phyloP scores from a whole-genome alignment of 192 early-diverging fungal genomes.

The Podila verticillata region DNA sequence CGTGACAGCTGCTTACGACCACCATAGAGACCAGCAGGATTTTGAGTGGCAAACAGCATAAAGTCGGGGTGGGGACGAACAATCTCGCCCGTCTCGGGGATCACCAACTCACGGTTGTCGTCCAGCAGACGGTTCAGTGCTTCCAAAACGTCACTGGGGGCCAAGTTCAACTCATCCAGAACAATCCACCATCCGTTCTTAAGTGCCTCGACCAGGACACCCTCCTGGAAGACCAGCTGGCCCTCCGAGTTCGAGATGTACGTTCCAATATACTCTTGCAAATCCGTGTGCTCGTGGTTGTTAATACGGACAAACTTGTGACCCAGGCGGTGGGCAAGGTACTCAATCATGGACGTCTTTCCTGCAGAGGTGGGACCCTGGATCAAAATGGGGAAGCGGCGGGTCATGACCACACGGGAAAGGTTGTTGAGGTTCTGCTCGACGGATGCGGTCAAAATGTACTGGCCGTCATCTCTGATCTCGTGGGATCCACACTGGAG shows the following conservation, averaged over 20 bases:
- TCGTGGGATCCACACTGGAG: conserved; percentile 66
- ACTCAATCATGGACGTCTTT: conserved; percentile 98
- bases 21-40: conserved; percentile 97
- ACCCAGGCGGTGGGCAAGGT: conserved; percentile 89
- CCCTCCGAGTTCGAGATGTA: conserved; percentile 88
- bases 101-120: conserved; percentile 96
- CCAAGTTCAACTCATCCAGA: conserved; percentile 97
- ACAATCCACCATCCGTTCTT: conserved; percentile 98
- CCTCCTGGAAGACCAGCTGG: conserved; percentile 94
- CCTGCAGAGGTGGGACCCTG: conserved; percentile 98
- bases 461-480: conserved; percentile 57
- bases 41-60: conserved; percentile 99
- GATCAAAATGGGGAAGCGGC: conserved; percentile 93
- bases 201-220: conserved; percentile 92
- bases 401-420: conserved; percentile 90
- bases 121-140: conserved; percentile 97
- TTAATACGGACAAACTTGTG: conserved; percentile 98
- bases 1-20: conserved; percentile 95
- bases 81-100: conserved; percentile 95
- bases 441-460: conserved; percentile 91
- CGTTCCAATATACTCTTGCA: conserved; percentile 97
- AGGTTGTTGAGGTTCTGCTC: conserved; percentile 86
- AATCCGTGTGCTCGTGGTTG: conserved; percentile 99
- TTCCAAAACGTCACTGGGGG: conserved; percentile 97
- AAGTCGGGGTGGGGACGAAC: conserved; percentile 95